phyloP scores from a whole-genome alignment of 352 stramenopile genomes.

The Pythium scleroteichum region DNA sequence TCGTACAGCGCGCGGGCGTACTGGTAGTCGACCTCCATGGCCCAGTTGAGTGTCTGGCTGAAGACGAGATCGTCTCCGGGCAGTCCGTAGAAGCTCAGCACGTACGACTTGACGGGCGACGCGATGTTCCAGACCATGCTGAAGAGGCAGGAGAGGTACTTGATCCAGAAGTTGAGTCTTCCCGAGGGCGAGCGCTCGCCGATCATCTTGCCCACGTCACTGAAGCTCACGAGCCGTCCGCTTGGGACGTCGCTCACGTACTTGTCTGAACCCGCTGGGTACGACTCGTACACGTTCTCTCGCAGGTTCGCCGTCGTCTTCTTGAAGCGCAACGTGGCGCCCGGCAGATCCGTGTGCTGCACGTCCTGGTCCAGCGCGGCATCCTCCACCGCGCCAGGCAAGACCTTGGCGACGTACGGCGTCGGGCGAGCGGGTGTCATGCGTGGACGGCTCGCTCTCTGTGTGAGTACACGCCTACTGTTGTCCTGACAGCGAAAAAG shows the following conservation, averaged over 20 bases:
- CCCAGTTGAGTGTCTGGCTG: slow-evolving; percentile 23
- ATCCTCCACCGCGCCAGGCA: neutral
- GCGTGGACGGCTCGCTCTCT: neutral
- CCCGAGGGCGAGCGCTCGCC: slow-evolving; percentile 2
- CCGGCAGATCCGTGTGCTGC: neutral
- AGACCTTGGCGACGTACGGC: slow-evolving; percentile 4
- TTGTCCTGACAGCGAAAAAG: neutral
- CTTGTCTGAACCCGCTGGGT: neutral
- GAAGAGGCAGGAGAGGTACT: slow-evolving; percentile 6
- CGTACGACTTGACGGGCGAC: slow-evolving; percentile 22
- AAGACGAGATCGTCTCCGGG: slow-evolving; percentile 21
- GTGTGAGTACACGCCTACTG: neutral
- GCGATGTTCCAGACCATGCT: slow-evolving; percentile 20
- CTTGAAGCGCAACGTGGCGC: slow-evolving; percentile 3
- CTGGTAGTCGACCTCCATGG: slow-evolving; percentile 24
- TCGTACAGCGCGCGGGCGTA: slow-evolving; percentile 23
- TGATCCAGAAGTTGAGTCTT: slow-evolving; percentile 17
- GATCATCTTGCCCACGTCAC: neutral
- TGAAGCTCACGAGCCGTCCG: slow-evolving; percentile 8
- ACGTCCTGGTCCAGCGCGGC: neutral
- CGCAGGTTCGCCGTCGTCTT: neutral
- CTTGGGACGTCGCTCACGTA: neutral
- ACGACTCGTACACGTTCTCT: neutral
- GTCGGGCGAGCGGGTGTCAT: neutral
- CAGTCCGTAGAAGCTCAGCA: slow-evolving; percentile 23